Evolutionary conservation across 2,329 filamentous ascomycete genomes (phyloP), one percentile per base, ranked within the genome.

Genomic region (Ceratocystis eucalypticola): DNA sequence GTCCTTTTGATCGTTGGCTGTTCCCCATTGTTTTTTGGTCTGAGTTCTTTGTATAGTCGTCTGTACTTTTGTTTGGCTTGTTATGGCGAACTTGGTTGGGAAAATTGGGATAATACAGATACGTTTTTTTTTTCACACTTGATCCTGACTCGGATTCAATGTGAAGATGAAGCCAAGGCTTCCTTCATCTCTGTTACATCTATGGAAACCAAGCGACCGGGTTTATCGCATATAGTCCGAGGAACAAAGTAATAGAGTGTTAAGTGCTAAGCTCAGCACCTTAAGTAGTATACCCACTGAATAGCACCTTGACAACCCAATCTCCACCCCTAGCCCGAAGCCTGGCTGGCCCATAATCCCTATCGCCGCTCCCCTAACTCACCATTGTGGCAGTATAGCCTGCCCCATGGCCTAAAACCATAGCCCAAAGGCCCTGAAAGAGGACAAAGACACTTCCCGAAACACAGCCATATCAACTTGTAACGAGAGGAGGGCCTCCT

Each of bases 381-480:
- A 41, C 37, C 12, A 33, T 7, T 33, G 30, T 33, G 30, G 30
- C 5, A 7, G 30, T 33, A 33, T 33, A 41, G 37, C 37, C 37
- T 41, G 10, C 37, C 12, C 37, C 37, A 41, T n/a, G 17, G 22
- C 48, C 48, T 53, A 28, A 53, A 53, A 48, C 17, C n/a, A 8
- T 55, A 55, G 20, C 50, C 37, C 55, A 59, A n/a, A 20, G 1
- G 12, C 55, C n/a, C 28, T 25, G 22, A 10, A 57, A 28, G 55
- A 37, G 53, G 55, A 37, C 33, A 53, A 62, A 65, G 66, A 65
- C 63, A 45, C 63, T 57, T 46, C 63, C 57, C 66, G 66, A 68
- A 68, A 68, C 66, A 68, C 63, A 20, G 63, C 25, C 65, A 66
- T 44, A 30, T 64, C 33, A 68, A 68, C 64, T 64, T 65, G 66